Conservation (phyloP, 2,329 filamentous ascomycete genomes). For the Rhexocercosporidium sp. region DNA sequence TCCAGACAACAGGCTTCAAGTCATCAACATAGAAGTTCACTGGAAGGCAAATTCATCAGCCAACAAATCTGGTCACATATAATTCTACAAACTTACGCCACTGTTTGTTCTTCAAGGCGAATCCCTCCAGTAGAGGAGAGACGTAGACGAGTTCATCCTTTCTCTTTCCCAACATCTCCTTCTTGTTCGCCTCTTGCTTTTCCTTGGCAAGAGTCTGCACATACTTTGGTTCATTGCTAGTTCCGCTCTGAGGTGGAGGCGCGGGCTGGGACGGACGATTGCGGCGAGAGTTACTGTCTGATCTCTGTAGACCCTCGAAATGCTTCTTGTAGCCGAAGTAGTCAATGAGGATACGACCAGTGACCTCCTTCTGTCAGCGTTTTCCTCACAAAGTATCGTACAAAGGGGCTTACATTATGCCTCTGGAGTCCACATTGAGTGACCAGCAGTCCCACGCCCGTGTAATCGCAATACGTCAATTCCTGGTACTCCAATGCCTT, state of each 20-base stretch:
- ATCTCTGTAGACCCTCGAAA: conserved; percentile 25
- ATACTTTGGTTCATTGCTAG: conserved; percentile 20
- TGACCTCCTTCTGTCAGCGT: conserved; percentile 19
- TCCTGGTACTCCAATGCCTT: conserved; percentile 50
- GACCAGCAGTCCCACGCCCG: conserved; percentile 45
- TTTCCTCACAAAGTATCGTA: conserved; percentile 33
- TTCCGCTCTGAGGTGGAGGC: neutral
- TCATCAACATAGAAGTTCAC: conserved; percentile 38
- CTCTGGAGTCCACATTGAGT: conserved; percentile 21
- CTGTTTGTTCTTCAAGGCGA: conserved; percentile 52
- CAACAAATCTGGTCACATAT: neutral
- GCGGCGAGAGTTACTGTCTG: neutral
- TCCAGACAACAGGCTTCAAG: conserved; percentile 42
- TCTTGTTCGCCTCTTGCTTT: conserved; percentile 47
- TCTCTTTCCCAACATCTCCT: conserved; percentile 45
- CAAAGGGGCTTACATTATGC: conserved; percentile 42
- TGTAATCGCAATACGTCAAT: conserved; percentile 49
- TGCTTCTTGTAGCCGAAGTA: conserved; percentile 31
- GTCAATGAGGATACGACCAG: conserved; percentile 30
- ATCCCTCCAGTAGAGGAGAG: conserved; percentile 49
- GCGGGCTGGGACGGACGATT: neutral
- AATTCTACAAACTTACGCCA: conserved; percentile 46
- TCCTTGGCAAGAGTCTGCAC: conserved; percentile 40
- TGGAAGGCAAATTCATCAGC: neutral
- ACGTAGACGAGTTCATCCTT: conserved; percentile 49